Base-by-base conservation (phyloP, 352 stramenopile species). In the Phytophthora pisi region DNA sequence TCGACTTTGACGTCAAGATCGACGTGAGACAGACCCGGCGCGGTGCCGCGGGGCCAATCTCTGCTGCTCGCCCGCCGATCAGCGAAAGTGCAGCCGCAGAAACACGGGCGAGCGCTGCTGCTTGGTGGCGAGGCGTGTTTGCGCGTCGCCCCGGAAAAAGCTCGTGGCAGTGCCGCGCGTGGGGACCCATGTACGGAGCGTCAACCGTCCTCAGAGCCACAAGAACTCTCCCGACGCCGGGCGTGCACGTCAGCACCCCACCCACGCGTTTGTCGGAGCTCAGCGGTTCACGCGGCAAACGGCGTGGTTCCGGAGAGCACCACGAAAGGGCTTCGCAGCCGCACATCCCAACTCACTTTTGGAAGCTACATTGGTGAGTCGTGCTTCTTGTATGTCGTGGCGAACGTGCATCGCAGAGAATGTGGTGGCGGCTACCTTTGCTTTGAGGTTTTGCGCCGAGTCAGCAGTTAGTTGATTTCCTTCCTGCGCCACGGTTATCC, bases 51-150 rank as follows among this genome's bases (percentile, higher is more conserved):
- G 59, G 50, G 46, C 51, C 51, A 58, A 55, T 69, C 52, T 61
- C 20, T 36, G 34, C 61, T 10, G 31, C 31, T 31, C 49, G 7
- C n/a, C 36, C 13, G 36, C 47, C 62, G 45, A 66, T 52, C 60
- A 69, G 57, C 55, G 55, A 69, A 64, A 69, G 55, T 64, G 38
- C 63, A 66, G 50, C 63, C 10, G n/a, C 64, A 66, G 61, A 68
- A 69, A 64, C 62, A 64, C 20, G 57, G 28, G 23, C 51, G 28
- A 31, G 28, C 28, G 28, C 28, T 31, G 56, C 45, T 72, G 58
- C 58, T 68, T 64, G 58, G 65, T 57, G 16, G 3, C 26, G 49
- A 68, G 36, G 34, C 6, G 55, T 72, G 58, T 68, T 72, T 72
- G 65, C 65, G 65, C 65, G 58, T 60, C 66, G 50, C 8, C 30